phyloP scores from a whole-genome alignment of 352 stramenopile species.

The Phytophthora sp. region DNA sequence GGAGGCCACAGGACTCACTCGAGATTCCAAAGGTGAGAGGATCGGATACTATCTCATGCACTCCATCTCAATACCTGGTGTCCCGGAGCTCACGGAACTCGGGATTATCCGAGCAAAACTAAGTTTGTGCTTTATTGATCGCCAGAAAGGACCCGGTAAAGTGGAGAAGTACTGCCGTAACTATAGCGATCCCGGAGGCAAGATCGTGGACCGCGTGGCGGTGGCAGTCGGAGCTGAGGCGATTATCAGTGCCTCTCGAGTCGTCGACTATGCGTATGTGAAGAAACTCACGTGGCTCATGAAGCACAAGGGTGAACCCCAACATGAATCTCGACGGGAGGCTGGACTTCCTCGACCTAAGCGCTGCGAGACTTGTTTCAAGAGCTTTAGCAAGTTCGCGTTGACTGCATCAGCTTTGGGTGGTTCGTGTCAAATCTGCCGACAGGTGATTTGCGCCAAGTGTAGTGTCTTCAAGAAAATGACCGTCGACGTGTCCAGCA shows the following conservation, averaged over 20 bases:
- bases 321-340: slow-evolving; percentile 8
- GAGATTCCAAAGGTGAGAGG: slow-evolving; percentile 25
- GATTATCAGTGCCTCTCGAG: slow-evolving; percentile 24
- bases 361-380: slow-evolving; percentile 31
- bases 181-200: slow-evolving; percentile 39
- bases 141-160: slow-evolving; percentile 30
- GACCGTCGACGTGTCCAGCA: slow-evolving; percentile 46
- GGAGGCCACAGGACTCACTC: slow-evolving; percentile 21
- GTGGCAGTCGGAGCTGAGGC: slow-evolving; percentile 28
- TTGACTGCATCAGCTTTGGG: slow-evolving; percentile 8
- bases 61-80: slow-evolving; percentile 36
- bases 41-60: slow-evolving; percentile 47
- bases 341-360: slow-evolving; percentile 8
- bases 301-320: slow-evolving; percentile 18
- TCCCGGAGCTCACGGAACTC: slow-evolving; percentile 36
- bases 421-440: slow-evolving; percentile 60
- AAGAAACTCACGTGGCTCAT: slow-evolving; percentile 57
- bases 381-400: slow-evolving; percentile 26
- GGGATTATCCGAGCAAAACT: slow-evolving; percentile 47
- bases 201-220: slow-evolving; percentile 28
- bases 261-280: slow-evolving; percentile 48
- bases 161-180: slow-evolving; percentile 48
- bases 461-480: slow-evolving; percentile 64
- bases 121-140: slow-evolving; percentile 45
- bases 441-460: slow-evolving; percentile 43